Evolutionary conservation across 2,329 filamentous ascomycete species (phyloP).

Genomic region (Ceratocystis cubensis): DNA sequence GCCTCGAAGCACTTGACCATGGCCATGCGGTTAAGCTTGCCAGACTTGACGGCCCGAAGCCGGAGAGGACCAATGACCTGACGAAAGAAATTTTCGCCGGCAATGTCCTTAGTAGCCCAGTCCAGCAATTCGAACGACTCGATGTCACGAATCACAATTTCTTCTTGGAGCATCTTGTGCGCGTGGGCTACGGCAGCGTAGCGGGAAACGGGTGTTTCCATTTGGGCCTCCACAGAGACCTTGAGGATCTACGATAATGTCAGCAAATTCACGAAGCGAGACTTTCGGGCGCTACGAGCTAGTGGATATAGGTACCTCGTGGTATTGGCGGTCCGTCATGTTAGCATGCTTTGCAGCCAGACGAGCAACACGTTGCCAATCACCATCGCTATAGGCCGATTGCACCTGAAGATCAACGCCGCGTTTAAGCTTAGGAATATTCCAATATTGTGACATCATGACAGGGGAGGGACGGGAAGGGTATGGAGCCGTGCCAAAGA

Average conservation of each 20-base stretch:
- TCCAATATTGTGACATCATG: constrained; percentile 17
- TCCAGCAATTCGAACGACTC: constrained; percentile 43
- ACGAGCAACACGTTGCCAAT: constrained; percentile 40
- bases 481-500: background rate
- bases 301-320: constrained; percentile 33
- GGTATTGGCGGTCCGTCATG: constrained; percentile 40
- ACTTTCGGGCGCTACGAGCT: background rate
- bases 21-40: constrained; percentile 41
- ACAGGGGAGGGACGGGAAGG: background rate
- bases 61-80: constrained; percentile 40
- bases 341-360: constrained; percentile 41
- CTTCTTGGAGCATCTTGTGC: constrained; percentile 30
- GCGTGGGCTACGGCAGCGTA: constrained; percentile 12
- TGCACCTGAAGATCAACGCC: constrained; percentile 44
- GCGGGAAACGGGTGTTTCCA: constrained; percentile 13
- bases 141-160: constrained; percentile 36
- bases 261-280: background rate
- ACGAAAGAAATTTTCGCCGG: constrained; percentile 32
- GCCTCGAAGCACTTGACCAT: constrained; percentile 38
- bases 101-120: constrained; percentile 36
- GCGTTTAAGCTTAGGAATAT: constrained; percentile 33
- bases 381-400: constrained; percentile 41
- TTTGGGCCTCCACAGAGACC: constrained; percentile 12
- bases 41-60: constrained; percentile 31
- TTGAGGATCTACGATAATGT: constrained; percentile 13